Evolutionary conservation across 1,284 basidiomycete species (phyloP).

Genomic region (Ustilago vetiveriae): DNA sequence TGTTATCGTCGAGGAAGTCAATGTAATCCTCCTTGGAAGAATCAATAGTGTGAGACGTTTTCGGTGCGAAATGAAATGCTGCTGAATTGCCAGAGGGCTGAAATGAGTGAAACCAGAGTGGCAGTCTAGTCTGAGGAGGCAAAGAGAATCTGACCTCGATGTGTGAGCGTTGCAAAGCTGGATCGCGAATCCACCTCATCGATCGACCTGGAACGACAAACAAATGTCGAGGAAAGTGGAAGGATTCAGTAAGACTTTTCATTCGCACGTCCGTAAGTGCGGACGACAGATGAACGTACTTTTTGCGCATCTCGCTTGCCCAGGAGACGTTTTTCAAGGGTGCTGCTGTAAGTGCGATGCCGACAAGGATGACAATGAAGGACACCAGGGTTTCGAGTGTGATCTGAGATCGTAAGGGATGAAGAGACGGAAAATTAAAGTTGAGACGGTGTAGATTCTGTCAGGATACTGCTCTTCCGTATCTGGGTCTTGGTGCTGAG

Average conservation of each 20-base stretch:
- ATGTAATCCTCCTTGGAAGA: no score
- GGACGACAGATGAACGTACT: slow-evolving; percentile 69
- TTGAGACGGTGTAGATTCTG: no score
- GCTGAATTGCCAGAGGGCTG: not conserved
- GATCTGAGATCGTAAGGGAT: slow-evolving; percentile 74
- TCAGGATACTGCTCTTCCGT: no score
- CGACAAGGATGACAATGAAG: slow-evolving; percentile 76
- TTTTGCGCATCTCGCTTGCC: slow-evolving; percentile 86
- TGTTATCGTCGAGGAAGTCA: no score
- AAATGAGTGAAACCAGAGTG: not conserved
- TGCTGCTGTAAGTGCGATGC: slow-evolving; percentile 76
- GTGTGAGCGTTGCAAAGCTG: slow-evolving; percentile 77
- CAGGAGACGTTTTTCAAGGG: slow-evolving; percentile 81
- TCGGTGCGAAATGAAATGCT: no score
- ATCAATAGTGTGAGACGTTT: no score
- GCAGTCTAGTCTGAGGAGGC: slow-evolving; percentile 12
- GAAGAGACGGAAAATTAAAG: no score
- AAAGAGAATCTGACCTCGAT: slow-evolving; percentile 71
- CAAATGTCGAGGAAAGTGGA: not conserved
- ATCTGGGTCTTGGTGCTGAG: no score
- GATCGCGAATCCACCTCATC: slow-evolving; percentile 81
- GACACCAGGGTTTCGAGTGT: slow-evolving; percentile 75
- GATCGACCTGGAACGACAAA: slow-evolving; percentile 72
- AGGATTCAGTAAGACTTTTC: not conserved
- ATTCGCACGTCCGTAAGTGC: not conserved